Conservation (phyloP, 2,329 filamentous ascomycete genomes). For the Fusarium clavum region DNA sequence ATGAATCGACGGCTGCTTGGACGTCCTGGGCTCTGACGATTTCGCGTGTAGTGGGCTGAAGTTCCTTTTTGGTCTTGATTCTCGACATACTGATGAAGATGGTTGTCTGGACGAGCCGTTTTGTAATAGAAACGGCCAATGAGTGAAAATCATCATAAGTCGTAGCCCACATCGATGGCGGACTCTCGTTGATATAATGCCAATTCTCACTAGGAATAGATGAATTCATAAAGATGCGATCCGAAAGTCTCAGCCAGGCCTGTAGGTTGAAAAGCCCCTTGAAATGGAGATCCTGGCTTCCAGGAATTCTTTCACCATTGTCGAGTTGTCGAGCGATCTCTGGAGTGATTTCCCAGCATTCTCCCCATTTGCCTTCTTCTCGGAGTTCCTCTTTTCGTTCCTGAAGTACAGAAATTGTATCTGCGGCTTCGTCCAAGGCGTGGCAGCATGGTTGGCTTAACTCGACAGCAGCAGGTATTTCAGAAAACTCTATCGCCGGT, state of each 20-base stretch:
- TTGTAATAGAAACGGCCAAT: slow-evolving; percentile 74
- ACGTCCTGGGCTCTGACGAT: slow-evolving; percentile 60
- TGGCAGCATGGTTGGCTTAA: slow-evolving; percentile 73
- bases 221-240: slow-evolving; percentile 81
- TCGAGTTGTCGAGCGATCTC: slow-evolving; percentile 50
- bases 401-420: slow-evolving; percentile 72
- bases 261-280: slow-evolving; percentile 68
- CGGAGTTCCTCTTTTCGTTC: slow-evolving; percentile 69
- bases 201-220: slow-evolving; percentile 73
- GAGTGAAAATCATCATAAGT: slow-evolving; percentile 81
- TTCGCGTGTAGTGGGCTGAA: slow-evolving; percentile 45
- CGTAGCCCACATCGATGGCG: slow-evolving; percentile 78
- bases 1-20: slow-evolving; percentile 60
- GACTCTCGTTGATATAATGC: slow-evolving; percentile 68
- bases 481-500: slow-evolving; percentile 57
- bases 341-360: slow-evolving; percentile 73
- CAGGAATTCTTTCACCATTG: slow-evolving; percentile 35
- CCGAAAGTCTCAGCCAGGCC: slow-evolving; percentile 73
- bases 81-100: slow-evolving; percentile 79
- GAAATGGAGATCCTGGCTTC: slow-evolving; percentile 56
- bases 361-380: slow-evolving; percentile 71
- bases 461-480: slow-evolving; percentile 79
- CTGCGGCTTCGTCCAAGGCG: slow-evolving; percentile 75
- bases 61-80: slow-evolving; percentile 63
- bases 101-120: slow-evolving; percentile 74